Base-by-base conservation (phyloP, 805 yeast genomes). In the Yarrowia hollandica region DNA sequence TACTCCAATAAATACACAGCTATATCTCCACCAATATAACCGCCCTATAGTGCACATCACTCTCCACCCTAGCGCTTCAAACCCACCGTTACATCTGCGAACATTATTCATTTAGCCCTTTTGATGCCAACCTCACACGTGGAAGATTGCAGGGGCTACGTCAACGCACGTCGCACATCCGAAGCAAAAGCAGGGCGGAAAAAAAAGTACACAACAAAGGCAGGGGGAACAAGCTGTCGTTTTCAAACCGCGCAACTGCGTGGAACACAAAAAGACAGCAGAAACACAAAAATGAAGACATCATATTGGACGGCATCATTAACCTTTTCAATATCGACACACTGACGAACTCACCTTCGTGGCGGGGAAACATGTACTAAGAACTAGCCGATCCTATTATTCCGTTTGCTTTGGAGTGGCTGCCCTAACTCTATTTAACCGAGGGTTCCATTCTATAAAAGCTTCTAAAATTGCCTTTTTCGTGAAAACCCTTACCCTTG, bases 71-170 rank as follows among this genome's bases (percentile, higher is more conserved):
- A 12, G 19, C 10, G 7, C 34, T 34, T 4, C 50, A 16, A 42
- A 19, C 34, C 12, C n/a, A 15, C 18, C 16, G 25, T 14, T 18
- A 15, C 28, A 25, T 30, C 34, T 12, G 16, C 14, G 23, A 23
- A 2, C 30, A 39, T 23, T 23, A 7, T 39, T 15, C 30, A 22
- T 39, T 28, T 42, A 42, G 50, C 28, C 50, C 35, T 23, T 25
- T 16, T 18, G 9, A 42, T 19, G 33, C 34, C 35, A 9, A 14
- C 23, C 15, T 42, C 34, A 42, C 50, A 42, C 50, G 50, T 42
- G 50, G 25, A 28, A 28, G 34, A 18, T 18, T 42, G 50, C 50
- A 42, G 48, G 50, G 44, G 48, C 28, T n/a, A 26, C 48, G 50
- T 42, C 50, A 42, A 42, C 25, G 15, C 22, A 26, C 48, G 48